A percentile compares a stretch with the other conserved stretches of the same genome.
Conservation (phyloP, 208 protist genomes). For the Crithidia expoeki region DNA sequence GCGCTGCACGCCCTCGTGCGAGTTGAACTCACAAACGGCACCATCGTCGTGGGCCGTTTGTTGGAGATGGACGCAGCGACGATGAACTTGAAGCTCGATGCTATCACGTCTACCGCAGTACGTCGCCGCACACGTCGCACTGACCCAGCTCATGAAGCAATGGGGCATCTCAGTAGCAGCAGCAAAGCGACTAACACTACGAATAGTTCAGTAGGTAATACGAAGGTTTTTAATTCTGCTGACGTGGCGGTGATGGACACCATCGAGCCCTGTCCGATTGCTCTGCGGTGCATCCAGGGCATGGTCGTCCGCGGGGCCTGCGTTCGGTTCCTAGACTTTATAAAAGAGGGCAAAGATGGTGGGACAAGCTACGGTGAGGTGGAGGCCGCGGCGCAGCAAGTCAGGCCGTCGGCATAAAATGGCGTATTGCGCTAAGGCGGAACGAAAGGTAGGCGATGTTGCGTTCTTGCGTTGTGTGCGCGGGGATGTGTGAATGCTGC, state of each 20-base stretch:
- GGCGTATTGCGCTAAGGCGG: neutral
- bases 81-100: conserved; percentile 81
- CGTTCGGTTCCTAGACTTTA: conserved; percentile 71
- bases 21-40: conserved; percentile 78
- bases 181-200: neutral
- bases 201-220: neutral
- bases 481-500: too few species aligned
- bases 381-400: conserved; percentile 29
- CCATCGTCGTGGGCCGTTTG: conserved; percentile 64
- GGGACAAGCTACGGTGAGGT: conserved; percentile 59
- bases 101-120: conserved; percentile 63
- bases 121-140: conserved; percentile 12
- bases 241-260: conserved; percentile 4
- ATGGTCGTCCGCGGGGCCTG: conserved; percentile 71
- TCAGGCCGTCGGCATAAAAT: conserved; percentile 26
- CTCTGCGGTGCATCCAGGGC: conserved; percentile 60
- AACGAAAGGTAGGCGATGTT: neutral
- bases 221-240: neutral
- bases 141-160: neutral
- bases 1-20: conserved; percentile 61
- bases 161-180: neutral
- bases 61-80: conserved; percentile 72
- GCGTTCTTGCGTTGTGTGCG: too few species aligned
- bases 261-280: conserved; percentile 46
- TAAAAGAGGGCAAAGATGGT: conserved; percentile 50